phyloP scores from a whole-genome alignment of 1,284 basidiomycete species.

The Vanrija pseudolonga region DNA sequence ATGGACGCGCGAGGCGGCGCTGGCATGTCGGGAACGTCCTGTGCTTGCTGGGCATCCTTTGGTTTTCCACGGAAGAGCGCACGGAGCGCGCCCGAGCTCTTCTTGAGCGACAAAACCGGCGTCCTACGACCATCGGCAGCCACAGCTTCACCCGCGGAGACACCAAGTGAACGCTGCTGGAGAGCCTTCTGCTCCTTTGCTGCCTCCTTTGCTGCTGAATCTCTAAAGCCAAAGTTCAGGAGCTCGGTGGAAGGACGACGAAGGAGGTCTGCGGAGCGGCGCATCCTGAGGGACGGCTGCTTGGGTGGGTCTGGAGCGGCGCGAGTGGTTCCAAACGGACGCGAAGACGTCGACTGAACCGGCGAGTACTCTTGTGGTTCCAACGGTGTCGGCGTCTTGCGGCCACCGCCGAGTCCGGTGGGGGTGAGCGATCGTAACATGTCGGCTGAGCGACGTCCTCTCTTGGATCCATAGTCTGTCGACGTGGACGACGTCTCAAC shows the following conservation, averaged over 20 bases:
- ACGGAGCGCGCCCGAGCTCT: slow-evolving; percentile 45
- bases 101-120: slow-evolving; percentile 38
- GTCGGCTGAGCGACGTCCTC: slow-evolving; percentile 1
- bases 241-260: slow-evolving; percentile 17
- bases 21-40: slow-evolving; percentile 17
- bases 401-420: neutral
- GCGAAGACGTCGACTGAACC: no score
- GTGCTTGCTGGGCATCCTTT: slow-evolving; percentile 47
- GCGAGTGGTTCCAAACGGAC: no score
- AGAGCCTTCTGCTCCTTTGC: slow-evolving; percentile 29
- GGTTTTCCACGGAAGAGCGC: slow-evolving; percentile 48
- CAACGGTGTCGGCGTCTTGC: neutral
- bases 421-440: slow-evolving; percentile 1
- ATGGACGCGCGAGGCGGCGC: slow-evolving; percentile 10
- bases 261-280: slow-evolving; percentile 23
- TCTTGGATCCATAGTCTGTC: neutral
- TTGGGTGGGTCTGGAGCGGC: neutral
- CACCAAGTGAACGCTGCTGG: slow-evolving; percentile 15
- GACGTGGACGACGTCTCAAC: no score
- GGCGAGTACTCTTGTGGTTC: neutral
- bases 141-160: neutral
- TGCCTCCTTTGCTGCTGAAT: slow-evolving; percentile 3
- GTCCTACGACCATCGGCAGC: slow-evolving; percentile 24
- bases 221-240: neutral
- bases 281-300: slow-evolving; percentile 20